Evolutionary conservation across 2,329 filamentous ascomycete genomes (phyloP).

Genomic region (Colletotrichum paranaense): DNA sequence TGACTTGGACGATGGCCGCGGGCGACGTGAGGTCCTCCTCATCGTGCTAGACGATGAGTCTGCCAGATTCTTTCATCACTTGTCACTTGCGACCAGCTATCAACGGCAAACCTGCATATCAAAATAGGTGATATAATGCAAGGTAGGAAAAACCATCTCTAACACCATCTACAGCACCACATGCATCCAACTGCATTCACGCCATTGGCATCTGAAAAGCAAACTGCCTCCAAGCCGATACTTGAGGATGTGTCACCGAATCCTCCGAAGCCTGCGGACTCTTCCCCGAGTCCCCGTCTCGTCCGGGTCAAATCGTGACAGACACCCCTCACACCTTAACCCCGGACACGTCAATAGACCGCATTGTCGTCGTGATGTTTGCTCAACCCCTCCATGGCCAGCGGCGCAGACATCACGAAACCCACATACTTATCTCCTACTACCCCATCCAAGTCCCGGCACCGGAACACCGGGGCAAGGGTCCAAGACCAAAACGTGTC

Average conservation of each 20-base stretch:
- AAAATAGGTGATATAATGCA: too few species aligned
- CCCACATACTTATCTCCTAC: not conserved
- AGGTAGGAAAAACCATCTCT: not conserved
- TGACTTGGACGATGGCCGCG: not conserved
- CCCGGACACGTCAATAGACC: not conserved
- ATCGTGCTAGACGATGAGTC: not conserved
- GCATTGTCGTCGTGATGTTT: not conserved
- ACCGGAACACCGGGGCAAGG: not conserved
- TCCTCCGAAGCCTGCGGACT: too few species aligned
- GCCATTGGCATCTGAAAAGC: not conserved
- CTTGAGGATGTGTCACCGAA: not conserved
- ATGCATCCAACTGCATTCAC: not conserved
- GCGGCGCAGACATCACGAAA: not conserved
- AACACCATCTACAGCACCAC: not conserved
- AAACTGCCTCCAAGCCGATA: not conserved
- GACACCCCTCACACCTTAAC: not conserved
- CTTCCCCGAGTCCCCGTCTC: too few species aligned
- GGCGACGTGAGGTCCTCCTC: not conserved
- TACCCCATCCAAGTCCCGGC: not conserved
- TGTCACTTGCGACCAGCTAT: not conserved
- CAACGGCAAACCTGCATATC: not conserved
- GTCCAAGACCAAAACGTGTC: not conserved
- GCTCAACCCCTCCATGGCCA: not conserved
- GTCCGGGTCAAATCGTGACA: not conserved
- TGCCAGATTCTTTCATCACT: not conserved